A percentile compares a stretch with the other conserved stretches of the same genome.
Conservation (phyloP, 2,329 filamentous ascomycete genomes). For the Graphilbum sp. region DNA sequence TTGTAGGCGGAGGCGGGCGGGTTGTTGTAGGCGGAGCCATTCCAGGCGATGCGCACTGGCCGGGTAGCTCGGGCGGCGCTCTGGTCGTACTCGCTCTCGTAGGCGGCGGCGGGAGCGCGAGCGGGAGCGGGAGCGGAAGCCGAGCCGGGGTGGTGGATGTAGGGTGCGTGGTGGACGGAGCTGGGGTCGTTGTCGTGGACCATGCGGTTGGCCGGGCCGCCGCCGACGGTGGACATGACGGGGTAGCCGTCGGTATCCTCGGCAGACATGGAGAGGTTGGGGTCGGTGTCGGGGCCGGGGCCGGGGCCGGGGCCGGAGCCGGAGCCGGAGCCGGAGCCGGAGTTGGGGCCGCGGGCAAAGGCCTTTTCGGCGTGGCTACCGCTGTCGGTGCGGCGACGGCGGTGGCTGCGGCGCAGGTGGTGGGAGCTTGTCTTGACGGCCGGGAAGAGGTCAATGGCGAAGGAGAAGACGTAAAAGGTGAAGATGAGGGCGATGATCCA, state of each 20-base stretch:
- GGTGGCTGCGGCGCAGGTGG: slow-evolving; percentile 28
- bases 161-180: too few relatives aligned
- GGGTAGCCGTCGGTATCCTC: background rate
- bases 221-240: background rate
- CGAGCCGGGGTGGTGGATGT: too few relatives aligned
- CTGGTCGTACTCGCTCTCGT: slow-evolving; percentile 8
- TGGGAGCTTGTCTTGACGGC: slow-evolving; percentile 27
- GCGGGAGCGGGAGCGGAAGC: too few relatives aligned
- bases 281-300: too few relatives aligned
- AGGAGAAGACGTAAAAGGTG: slow-evolving; percentile 75
- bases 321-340: too few relatives aligned
- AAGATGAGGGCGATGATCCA: slow-evolving; percentile 69
- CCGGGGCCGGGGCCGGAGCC: too few relatives aligned
- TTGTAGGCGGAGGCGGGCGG: too few relatives aligned
- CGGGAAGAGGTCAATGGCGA: slow-evolving; percentile 74
- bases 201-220: too few relatives aligned
- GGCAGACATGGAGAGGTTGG: background rate
- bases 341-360: background rate
- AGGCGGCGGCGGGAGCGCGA: too few relatives aligned
- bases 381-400: slow-evolving; percentile 4
- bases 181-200: too few relatives aligned
- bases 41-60: background rate
- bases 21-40: too few relatives aligned
- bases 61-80: slow-evolving; percentile 7
- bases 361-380: too few relatives aligned